Evolutionary conservation across 2,329 filamentous ascomycete species (phyloP).

Genomic region (Aspergillus pseudotamarii): DNA sequence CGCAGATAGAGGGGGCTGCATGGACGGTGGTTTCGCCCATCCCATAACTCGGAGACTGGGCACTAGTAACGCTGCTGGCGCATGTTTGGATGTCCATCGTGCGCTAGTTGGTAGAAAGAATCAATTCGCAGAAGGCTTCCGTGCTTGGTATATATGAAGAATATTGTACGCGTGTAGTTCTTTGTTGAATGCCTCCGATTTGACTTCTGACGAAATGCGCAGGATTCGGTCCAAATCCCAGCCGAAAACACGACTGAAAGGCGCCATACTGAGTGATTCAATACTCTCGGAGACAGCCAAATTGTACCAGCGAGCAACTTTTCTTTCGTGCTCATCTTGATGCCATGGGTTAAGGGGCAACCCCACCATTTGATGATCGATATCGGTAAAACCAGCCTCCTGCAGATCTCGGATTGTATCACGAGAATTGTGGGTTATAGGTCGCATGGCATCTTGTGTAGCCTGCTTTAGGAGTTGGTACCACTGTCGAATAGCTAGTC

Average conservation of each 20-base stretch:
- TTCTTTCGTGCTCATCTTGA: constrained; percentile 63
- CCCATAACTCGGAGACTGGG: not conserved
- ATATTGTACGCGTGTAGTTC: constrained; percentile 71
- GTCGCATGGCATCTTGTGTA: constrained; percentile 66
- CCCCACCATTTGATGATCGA: constrained; percentile 69
- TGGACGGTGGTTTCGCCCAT: not conserved
- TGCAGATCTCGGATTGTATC: constrained; percentile 64
- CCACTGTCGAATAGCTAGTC: constrained; percentile 68
- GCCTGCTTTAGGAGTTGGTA: constrained; percentile 68
- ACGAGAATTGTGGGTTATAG: constrained; percentile 65
- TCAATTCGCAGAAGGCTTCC: constrained; percentile 34
- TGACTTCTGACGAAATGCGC: constrained; percentile 64
- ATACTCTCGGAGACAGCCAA: constrained; percentile 73
- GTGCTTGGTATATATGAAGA: constrained; percentile 48
- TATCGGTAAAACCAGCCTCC: constrained; percentile 75
- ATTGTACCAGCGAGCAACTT: constrained; percentile 82
- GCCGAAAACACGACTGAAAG: constrained; percentile 67
- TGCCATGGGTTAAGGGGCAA: constrained; percentile 78
- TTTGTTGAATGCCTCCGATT: constrained; percentile 69
- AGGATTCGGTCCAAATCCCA: constrained; percentile 67
- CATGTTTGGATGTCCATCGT: constrained; percentile 1
- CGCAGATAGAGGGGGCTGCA: not conserved
- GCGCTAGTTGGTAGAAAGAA: not conserved
- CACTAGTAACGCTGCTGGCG: not conserved
- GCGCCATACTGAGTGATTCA: constrained; percentile 71